phyloP scores from a whole-genome alignment of 225 moss, liverwort and hornwort species.

The Bryum argenteum region DNA sequence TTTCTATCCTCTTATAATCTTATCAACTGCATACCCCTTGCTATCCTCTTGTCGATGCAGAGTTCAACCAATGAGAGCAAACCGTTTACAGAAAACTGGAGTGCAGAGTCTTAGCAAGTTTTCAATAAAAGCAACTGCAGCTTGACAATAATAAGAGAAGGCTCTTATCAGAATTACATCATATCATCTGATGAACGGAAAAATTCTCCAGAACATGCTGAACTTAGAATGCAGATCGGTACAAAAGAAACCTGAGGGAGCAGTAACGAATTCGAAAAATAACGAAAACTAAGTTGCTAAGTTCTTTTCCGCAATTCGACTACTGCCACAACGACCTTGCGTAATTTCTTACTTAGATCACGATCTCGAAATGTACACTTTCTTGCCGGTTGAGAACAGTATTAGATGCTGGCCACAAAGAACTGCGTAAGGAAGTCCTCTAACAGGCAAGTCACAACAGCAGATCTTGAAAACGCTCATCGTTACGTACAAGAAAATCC shows the following conservation, averaged over 20 bases:
- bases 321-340: too few species aligned
- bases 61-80: not conserved
- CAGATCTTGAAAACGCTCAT: conserved; percentile 17
- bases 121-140: not conserved
- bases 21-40: too few species aligned
- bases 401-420: not conserved
- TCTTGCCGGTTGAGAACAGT: too few species aligned
- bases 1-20: too few species aligned
- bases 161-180: too few species aligned
- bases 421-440: not conserved
- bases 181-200: too few species aligned
- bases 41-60: too few species aligned
- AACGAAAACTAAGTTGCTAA: not conserved
- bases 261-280: not conserved
- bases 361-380: too few species aligned
- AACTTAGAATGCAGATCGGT: not conserved
- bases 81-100: not conserved
- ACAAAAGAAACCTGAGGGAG: not conserved
- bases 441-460: not conserved
- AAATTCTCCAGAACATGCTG: not conserved
- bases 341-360: not conserved
- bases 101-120: not conserved
- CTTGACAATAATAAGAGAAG: not conserved
- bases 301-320: conserved; percentile 4
- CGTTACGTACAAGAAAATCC: not conserved